Conservation (phyloP, 805 yeast genomes). For the Teunomyces pallodes region DNA sequence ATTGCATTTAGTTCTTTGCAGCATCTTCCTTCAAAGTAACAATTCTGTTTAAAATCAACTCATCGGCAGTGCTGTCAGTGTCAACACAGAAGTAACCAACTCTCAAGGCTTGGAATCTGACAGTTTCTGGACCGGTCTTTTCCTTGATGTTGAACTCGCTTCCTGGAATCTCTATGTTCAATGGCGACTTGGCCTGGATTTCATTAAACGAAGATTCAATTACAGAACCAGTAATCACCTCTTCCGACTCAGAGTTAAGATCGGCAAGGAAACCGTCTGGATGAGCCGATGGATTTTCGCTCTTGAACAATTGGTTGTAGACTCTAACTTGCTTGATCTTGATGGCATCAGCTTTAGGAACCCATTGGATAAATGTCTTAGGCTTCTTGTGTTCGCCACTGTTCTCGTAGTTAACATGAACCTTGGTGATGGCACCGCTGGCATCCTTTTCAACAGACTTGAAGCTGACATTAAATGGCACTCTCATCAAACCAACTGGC, state of each 20-base stretch:
- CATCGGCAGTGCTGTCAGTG: conserved; percentile 61
- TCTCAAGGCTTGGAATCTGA: conserved; percentile 95
- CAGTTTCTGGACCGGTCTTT: conserved; percentile 64
- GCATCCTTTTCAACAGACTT: conserved; percentile 62
- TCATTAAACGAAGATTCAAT: conserved; percentile 75
- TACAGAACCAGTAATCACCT: conserved; percentile 59
- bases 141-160: conserved; percentile 74
- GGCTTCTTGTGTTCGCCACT: conserved; percentile 67
- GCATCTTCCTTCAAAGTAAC: conserved; percentile 89
- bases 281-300: conserved; percentile 85
- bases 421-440: conserved; percentile 61
- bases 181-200: conserved; percentile 68
- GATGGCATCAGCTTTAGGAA: conserved; percentile 64
- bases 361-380: conserved; percentile 97
- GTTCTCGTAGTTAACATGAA: conserved; percentile 78
- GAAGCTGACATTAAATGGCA: conserved; percentile 78
- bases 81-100: conserved; percentile 95
- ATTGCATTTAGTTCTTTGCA: conserved; percentile 33
- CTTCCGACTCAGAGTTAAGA: conserved; percentile 77
- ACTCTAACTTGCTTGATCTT: conserved; percentile 74
- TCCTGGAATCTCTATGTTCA: conserved; percentile 59
- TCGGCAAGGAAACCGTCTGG: conserved; percentile 89
- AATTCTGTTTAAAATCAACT: conserved; percentile 79
- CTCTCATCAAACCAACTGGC: conserved; percentile 91
- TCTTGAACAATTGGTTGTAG: conserved; percentile 81